These are phyloP conservation scores for Boletellus ananiceps DNA, from an alignment of 768 basidiomycete species.

Conservation along the genomic window DNA sequence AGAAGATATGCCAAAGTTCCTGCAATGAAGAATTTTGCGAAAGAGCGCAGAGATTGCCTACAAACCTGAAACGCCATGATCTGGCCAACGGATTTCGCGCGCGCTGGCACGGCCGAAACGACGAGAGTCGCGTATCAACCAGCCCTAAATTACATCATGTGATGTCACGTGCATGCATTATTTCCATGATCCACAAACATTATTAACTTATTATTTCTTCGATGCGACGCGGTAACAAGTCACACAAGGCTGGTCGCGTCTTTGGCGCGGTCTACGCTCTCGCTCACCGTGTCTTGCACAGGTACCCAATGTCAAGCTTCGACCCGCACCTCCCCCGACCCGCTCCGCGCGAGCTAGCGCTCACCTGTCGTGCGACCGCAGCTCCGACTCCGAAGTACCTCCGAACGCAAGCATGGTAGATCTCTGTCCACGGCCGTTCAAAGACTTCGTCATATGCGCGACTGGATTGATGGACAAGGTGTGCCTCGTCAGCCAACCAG, in stretches of 20 bases:
- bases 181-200: neutral
- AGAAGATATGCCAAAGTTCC: no score
- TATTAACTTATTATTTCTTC: constrained; percentile 7
- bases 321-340: constrained; percentile 49
- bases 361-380: constrained; percentile 34
- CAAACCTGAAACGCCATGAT: neutral
- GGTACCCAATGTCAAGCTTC: constrained; percentile 82
- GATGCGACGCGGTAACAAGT: constrained; percentile 60
- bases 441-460: constrained; percentile 60
- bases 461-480: constrained; percentile 82
- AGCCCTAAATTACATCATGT: constrained; percentile 25
- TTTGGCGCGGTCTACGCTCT: neutral
- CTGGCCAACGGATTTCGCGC: no score
- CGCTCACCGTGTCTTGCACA: constrained; percentile 22
- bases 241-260: constrained; percentile 46
- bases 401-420: constrained; percentile 45
- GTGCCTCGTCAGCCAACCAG: constrained; percentile 13
- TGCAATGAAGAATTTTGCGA: neutral
- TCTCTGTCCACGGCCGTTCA: constrained; percentile 63
- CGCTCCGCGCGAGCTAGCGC: constrained; percentile 11
- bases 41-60: neutral
- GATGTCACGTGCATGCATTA: constrained; percentile 1
- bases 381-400: constrained; percentile 47
- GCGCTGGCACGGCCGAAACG: no score
- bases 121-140: constrained; percentile 16